Evolutionary conservation across 495 filamentous ascomycete species (phyloP).

Genomic region (Lophiotrema nucula): DNA sequence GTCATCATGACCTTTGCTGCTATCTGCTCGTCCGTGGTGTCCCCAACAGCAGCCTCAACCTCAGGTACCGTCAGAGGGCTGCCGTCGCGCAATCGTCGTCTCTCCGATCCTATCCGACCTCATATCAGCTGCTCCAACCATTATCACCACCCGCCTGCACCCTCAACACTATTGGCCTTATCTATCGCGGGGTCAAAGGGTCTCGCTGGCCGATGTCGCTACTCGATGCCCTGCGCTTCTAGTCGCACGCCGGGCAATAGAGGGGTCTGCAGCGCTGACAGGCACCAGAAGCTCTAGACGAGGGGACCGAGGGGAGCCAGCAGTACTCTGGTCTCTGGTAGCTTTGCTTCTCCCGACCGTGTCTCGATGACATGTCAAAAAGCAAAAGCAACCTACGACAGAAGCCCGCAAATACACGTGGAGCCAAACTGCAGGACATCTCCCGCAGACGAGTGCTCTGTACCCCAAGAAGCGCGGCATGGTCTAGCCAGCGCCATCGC

Average conservation of each 20-base stretch:
- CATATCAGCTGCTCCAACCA: constrained; percentile 23
- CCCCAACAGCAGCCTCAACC: no score
- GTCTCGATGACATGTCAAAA: background rate
- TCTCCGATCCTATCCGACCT: constrained; percentile 13
- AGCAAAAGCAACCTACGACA: constrained; percentile 20
- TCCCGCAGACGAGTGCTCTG: constrained; percentile 18
- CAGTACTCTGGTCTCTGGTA: no score
- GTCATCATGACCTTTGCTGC: no score
- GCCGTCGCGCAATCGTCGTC: background rate
- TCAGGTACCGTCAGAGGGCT: no score
- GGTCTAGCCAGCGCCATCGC: background rate
- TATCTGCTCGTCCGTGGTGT: no score
- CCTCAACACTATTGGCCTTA: constrained; percentile 25
- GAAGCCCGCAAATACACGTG: constrained; percentile 30
- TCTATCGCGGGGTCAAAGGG: constrained; percentile 5
- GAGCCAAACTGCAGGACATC: constrained; percentile 28
- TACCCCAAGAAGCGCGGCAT: background rate
- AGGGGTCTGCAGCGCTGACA: background rate
- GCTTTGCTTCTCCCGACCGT: no score
- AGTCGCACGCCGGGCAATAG: background rate
- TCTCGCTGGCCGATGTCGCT: constrained; percentile 26
- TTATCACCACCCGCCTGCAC: constrained; percentile 19
- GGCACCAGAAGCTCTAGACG: background rate
- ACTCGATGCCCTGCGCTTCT: background rate
- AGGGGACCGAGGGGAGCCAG: no score